These are phyloP conservation scores for Xylaria sp. DNA, from an alignment of 2,329 filamentous ascomycete genomes.

Conservation along the genomic window DNA sequence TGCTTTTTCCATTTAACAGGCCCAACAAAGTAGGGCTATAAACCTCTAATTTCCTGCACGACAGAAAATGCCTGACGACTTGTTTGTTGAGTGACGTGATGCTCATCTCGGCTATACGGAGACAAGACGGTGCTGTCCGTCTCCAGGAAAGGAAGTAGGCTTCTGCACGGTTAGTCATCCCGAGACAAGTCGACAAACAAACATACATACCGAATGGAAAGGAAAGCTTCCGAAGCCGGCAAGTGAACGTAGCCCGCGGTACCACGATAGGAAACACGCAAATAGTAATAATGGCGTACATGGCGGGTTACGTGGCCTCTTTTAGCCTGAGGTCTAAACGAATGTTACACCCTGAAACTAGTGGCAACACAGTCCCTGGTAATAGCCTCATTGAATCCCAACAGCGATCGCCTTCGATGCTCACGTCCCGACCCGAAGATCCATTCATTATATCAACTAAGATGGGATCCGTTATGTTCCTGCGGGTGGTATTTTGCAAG, in stretches of 20 bases:
- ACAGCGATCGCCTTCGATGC: constrained; percentile 22
- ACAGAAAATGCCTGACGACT: constrained; percentile 19
- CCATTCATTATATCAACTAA: constrained; percentile 30
- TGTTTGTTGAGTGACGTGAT: constrained; percentile 38
- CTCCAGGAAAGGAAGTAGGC: constrained; percentile 38
- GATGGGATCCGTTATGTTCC: constrained; percentile 16
- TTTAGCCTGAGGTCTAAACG: constrained; percentile 40
- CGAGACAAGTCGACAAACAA: constrained; percentile 17
- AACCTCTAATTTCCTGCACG: constrained; percentile 28
- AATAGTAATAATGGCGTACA: constrained; percentile 30
- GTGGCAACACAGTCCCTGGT: constrained; percentile 29
- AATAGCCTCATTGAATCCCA: constrained; percentile 31
- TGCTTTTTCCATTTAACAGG: constrained; percentile 34
- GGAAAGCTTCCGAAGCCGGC: constrained; percentile 37
- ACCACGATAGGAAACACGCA: constrained; percentile 31
- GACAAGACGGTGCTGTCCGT: constrained; percentile 35
- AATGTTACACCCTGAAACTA: constrained; percentile 33
- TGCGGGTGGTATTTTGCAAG: constrained; percentile 26
- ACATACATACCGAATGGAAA: constrained; percentile 30
- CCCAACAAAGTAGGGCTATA: constrained; percentile 27
- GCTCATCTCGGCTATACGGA: constrained; percentile 42
- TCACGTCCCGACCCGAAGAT: constrained; percentile 20
- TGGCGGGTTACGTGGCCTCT: constrained; percentile 37
- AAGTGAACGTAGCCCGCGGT: constrained; percentile 37
- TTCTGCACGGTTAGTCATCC: constrained; percentile 39